These are phyloP conservation scores for Lentinula guzmanii DNA, from an alignment of 768 basidiomycete genomes.

Conservation along the genomic window DNA sequence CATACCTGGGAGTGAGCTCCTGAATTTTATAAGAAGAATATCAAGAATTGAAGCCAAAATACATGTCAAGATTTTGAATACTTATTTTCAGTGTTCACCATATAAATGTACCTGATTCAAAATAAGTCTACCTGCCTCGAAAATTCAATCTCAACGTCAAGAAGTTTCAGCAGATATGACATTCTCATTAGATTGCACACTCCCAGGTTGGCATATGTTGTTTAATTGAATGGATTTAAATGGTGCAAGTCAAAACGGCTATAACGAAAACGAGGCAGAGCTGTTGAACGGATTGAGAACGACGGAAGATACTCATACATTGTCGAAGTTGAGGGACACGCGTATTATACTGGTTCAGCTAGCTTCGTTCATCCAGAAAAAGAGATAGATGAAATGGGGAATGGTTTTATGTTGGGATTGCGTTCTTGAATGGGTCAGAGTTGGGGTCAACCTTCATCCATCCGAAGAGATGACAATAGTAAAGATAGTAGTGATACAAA, in stretches of 20 bases:
- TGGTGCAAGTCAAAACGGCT: too few relatives aligned
- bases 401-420: not conserved
- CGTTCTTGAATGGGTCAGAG: not conserved
- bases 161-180: not conserved
- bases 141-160: not conserved
- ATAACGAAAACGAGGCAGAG: slow-evolving; percentile 16
- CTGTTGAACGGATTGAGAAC: slow-evolving; percentile 11
- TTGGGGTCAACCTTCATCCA: not conserved
- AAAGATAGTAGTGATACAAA: not conserved
- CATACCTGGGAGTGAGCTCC: too few relatives aligned
- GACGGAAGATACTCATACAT: slow-evolving; percentile 12
- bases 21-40: not conserved
- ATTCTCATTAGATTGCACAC: too few relatives aligned
- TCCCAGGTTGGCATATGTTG: too few relatives aligned
- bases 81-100: not conserved
- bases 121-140: not conserved
- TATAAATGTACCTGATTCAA: not conserved
- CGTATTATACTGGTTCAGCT: slow-evolving; percentile 24
- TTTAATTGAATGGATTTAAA: too few relatives aligned
- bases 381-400: not conserved
- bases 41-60: not conserved
- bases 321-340: slow-evolving; percentile 24
- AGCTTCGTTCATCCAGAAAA: not conserved
- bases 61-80: not conserved
- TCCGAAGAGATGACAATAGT: not conserved